These are phyloP conservation scores for Tylopilus vinaceipallidus DNA, from an alignment of 768 basidiomycete species.

Conservation along the genomic window DNA sequence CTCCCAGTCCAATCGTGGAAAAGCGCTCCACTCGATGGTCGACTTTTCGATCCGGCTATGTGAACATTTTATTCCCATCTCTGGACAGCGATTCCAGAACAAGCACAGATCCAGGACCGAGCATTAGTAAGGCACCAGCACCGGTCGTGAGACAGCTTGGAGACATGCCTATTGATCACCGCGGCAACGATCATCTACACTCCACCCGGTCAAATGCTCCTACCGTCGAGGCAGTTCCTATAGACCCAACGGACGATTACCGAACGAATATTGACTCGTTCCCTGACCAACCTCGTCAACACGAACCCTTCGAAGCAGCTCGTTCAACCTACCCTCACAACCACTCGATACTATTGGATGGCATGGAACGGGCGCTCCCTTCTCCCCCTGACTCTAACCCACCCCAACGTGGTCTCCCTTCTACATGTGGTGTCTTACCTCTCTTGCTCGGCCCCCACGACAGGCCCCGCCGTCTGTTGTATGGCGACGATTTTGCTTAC, in stretches of 20 bases:
- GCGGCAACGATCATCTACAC: not conserved
- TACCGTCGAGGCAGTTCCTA: not conserved
- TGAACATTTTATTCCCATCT: constrained; percentile 14
- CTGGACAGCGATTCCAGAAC: not conserved
- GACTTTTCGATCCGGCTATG: constrained; percentile 27
- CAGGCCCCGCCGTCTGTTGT: constrained; percentile 40
- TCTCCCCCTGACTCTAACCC: not conserved
- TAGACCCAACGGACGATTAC: not conserved
- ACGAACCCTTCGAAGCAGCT: not conserved
- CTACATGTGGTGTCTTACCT: not conserved
- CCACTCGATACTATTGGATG: not conserved
- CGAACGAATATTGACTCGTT: not conserved
- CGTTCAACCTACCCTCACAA: not conserved
- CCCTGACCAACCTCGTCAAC: not conserved
- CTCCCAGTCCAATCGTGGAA: not conserved
- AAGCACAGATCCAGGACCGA: not conserved
- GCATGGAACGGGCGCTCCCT: not conserved
- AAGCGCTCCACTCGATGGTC: constrained; percentile 16
- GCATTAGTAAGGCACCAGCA: not conserved
- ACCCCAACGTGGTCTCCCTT: not conserved
- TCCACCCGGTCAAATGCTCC: not conserved
- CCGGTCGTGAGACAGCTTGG: not conserved
- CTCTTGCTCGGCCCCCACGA: constrained; percentile 34
- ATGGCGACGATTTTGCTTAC: constrained; percentile 12
- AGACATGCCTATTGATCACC: not conserved